Conservation (phyloP, 2,329 filamentous ascomycete genomes). For the Fusarium illudens region DNA sequence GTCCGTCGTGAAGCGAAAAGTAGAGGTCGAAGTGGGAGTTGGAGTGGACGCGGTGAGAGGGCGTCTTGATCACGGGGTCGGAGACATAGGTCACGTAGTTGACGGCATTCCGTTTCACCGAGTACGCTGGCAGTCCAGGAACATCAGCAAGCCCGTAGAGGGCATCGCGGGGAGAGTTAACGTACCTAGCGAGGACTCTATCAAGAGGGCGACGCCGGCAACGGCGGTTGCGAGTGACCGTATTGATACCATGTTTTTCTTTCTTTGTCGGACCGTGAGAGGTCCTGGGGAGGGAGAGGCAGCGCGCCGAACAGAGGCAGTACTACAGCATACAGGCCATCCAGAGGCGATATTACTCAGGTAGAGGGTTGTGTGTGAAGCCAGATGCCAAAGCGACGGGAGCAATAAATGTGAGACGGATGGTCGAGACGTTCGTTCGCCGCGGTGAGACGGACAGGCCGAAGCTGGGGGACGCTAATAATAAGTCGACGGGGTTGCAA, state of each 20-base stretch:
- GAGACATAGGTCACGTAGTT: conserved; percentile 77
- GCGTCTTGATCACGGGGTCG: conserved; percentile 78
- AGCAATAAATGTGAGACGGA: conserved; percentile 28
- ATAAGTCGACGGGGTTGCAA: neutral
- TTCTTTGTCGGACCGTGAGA: conserved; percentile 23
- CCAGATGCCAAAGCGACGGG: neutral
- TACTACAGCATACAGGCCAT: conserved; percentile 34
- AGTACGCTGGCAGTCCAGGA: conserved; percentile 64
- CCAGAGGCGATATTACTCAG: conserved; percentile 6
- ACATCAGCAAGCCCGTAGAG: conserved; percentile 29
- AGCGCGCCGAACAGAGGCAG: conserved; percentile 15
- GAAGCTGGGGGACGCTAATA: conserved; percentile 8
- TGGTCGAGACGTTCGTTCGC: neutral
- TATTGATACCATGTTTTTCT: conserved; percentile 46
- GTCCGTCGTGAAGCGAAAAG: conserved; percentile 75
- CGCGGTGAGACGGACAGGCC: conserved; percentile 15
- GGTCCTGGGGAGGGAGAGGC: conserved; percentile 28
- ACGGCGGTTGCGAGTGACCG: conserved; percentile 45
- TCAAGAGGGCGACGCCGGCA: conserved; percentile 43
- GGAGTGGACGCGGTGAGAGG: conserved; percentile 80
- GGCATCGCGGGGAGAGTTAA: neutral
- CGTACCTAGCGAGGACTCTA: conserved; percentile 47
- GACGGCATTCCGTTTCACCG: conserved; percentile 78
- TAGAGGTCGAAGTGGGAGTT: conserved; percentile 85
- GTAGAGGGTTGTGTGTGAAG: neutral